Conservation (phyloP, 805 yeast genomes). For the Jamesozyma rosinii region DNA sequence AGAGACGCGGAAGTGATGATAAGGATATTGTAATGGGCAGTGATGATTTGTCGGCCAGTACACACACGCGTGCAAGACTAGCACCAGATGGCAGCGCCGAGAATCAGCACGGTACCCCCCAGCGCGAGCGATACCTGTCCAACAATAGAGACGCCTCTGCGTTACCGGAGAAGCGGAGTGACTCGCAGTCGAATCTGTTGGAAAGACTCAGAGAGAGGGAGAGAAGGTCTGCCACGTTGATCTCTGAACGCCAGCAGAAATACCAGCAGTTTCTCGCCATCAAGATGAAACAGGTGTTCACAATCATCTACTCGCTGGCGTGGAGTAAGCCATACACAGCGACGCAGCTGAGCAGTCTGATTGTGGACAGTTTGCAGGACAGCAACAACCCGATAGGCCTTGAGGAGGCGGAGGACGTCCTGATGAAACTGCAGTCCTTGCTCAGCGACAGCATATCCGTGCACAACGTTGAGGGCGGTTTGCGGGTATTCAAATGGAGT, state of each 20-base stretch:
- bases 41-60: background rate
- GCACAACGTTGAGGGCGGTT: constrained; percentile 20
- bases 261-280: constrained; percentile 22
- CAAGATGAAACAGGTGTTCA: constrained; percentile 26
- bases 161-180: constrained; percentile 11
- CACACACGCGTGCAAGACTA: background rate
- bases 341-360: constrained; percentile 19
- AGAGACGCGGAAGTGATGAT: constrained; percentile 13
- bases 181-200: constrained; percentile 20
- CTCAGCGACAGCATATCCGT: constrained; percentile 12
- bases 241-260: constrained; percentile 21
- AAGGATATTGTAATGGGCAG: background rate
- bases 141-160: constrained; percentile 17
- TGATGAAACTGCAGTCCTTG: constrained; percentile 15
- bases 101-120: background rate
- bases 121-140: constrained; percentile 9
- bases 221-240: constrained; percentile 18
- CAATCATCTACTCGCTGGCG: constrained; percentile 18
- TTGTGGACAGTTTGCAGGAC: constrained; percentile 27
- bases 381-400: constrained; percentile 28
- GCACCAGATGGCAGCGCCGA: too few relatives aligned
- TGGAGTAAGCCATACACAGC: constrained; percentile 24
- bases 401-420: constrained; percentile 20
- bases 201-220: constrained; percentile 25
- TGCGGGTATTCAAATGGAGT: constrained; percentile 26